A percentile compares a stretch with the other conserved stretches of the same genome.
phyloP scores from a whole-genome alignment of 306 rosid species.

The Quercus cerris region DNA sequence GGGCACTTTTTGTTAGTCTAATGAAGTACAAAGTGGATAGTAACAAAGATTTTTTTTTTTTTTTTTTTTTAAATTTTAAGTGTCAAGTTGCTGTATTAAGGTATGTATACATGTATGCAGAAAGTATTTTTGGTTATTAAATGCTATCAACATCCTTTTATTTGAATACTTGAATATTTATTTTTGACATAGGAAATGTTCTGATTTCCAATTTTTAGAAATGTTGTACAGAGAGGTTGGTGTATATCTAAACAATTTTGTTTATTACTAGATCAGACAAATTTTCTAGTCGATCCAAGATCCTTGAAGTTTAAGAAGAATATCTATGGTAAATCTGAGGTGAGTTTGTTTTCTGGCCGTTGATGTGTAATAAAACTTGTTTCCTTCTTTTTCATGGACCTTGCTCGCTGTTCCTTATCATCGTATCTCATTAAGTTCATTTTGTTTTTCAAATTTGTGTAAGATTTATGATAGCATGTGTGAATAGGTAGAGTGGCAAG shows the following conservation, averaged over 20 bases:
- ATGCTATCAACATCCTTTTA: not conserved
- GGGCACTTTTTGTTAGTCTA: not conserved
- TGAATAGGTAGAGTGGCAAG: conserved; percentile 66
- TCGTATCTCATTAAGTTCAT: not conserved
- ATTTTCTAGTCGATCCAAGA: conserved; percentile 57
- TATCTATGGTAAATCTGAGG: conserved; percentile 85
- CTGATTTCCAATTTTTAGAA: conserved; percentile 7
- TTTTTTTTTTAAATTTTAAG: not conserved
- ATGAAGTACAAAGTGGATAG: not conserved
- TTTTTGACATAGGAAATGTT: conserved; percentile 14
- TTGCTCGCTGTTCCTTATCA: conserved; percentile 10
- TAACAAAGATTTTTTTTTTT: not conserved
- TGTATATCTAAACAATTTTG: conserved; percentile 34
- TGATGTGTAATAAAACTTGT: conserved; percentile 1
- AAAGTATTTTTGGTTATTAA: not conserved
- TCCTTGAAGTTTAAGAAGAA: conserved; percentile 71
- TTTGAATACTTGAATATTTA: not conserved
- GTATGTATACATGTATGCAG: not conserved
- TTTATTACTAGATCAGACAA: conserved; percentile 64
- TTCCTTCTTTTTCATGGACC: conserved; percentile 3
- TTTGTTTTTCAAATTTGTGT: not conserved
- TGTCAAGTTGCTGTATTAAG: not conserved
- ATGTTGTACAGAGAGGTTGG: conserved; percentile 6
- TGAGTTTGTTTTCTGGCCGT: conserved; percentile 29
- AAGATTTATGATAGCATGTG: conserved; percentile 22